A percentile compares a stretch with the other conserved stretches of the same genome.
Conservation (phyloP, 2,329 filamentous ascomycete genomes). For the Ceratocystis eucalypticola region DNA sequence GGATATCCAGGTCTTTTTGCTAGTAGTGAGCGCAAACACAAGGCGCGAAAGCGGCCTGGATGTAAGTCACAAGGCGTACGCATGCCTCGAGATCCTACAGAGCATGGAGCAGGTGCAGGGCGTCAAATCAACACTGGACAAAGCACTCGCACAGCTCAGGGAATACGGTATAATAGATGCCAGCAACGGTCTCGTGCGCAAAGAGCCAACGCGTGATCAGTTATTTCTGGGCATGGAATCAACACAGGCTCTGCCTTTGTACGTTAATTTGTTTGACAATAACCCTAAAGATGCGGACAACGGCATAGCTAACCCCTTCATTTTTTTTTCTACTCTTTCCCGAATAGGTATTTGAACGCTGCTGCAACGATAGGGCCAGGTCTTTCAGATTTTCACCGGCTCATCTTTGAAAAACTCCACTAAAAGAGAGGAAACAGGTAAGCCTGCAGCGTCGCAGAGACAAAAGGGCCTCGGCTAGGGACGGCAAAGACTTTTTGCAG, state of each 20-base stretch:
- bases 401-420: slow-evolving; percentile 1
- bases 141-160: background rate
- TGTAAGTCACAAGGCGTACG: slow-evolving; percentile 13
- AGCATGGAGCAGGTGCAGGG: slow-evolving; percentile 24
- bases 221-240: slow-evolving; percentile 7
- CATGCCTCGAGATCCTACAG: slow-evolving; percentile 22
- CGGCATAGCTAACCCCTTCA: background rate
- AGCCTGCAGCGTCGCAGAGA: background rate
- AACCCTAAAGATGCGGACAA: background rate
- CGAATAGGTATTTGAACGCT: background rate
- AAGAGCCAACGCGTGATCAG: background rate
- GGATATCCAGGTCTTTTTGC: slow-evolving; percentile 23
- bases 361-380: background rate
- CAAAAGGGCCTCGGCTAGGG: background rate
- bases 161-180: background rate
- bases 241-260: background rate
- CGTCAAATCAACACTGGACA: slow-evolving; percentile 6
- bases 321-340: background rate
- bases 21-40: slow-evolving; percentile 20
- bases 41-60: background rate
- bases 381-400: background rate
- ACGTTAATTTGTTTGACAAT: background rate
- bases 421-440: background rate
- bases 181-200: slow-evolving; percentile 1
- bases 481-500: background rate